Percentiles rank a stretch among this genome's conserved stretches.
phyloP scores from a whole-genome alignment of 305 asterid genomes.

The Solanum hybrid region DNA sequence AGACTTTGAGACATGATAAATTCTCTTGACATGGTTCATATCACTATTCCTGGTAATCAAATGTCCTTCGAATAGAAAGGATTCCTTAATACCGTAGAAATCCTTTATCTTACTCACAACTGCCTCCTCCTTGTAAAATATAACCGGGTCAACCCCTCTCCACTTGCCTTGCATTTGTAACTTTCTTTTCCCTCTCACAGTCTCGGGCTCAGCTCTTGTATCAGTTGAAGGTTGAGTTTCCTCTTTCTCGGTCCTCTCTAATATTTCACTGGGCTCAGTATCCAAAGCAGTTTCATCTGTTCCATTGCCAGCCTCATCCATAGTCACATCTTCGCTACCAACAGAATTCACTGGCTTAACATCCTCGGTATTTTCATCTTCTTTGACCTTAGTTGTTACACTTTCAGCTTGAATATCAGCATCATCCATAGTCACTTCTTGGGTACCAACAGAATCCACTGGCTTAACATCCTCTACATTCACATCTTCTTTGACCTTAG shows the following conservation, averaged over 20 bases:
- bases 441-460: constrained; percentile 2
- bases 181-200: constrained; percentile 52
- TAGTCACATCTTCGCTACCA: constrained; percentile 28
- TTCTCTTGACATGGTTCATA: constrained; percentile 69
- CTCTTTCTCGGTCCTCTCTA: constrained; percentile 31
- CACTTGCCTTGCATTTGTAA: constrained; percentile 90
- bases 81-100: constrained; percentile 73
- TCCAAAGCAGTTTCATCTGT: constrained; percentile 30
- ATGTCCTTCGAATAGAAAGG: constrained; percentile 71
- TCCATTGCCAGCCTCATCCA: constrained; percentile 24
- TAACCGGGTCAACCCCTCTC: constrained; percentile 95
- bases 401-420: constrained; percentile 24
- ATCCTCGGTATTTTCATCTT: constrained; percentile 25
- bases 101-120: constrained; percentile 51
- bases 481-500: constrained; percentile 35
- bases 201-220: constrained; percentile 27
- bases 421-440: constrained; percentile 30
- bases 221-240: constrained; percentile 28
- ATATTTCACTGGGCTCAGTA: constrained; percentile 21
- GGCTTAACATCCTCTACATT: constrained; percentile 22
- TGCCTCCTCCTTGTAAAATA: constrained; percentile 63
- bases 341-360: constrained; percentile 3
- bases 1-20: constrained; percentile 65
- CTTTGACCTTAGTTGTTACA: constrained; percentile 30
- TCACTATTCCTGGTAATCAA: constrained; percentile 76